Percentiles rank a stretch among this genome's conserved stretches.
phyloP scores from a whole-genome alignment of 2,329 filamentous ascomycete genomes.

The Neurospora sp. region DNA sequence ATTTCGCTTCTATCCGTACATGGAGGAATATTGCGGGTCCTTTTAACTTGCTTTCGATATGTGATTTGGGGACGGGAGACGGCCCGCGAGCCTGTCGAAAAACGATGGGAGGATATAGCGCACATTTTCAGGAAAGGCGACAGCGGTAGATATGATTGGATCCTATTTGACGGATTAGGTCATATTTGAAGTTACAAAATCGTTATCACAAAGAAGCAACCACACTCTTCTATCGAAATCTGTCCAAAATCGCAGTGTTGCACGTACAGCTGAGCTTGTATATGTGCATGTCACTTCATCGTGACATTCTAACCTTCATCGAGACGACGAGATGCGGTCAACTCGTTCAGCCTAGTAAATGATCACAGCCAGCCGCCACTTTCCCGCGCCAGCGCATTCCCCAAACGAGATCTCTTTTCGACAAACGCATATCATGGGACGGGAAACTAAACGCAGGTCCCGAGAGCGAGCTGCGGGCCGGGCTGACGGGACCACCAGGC shows the following conservation, averaged over 20 bases:
- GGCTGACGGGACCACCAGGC: background rate
- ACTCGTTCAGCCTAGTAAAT: background rate
- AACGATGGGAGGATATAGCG: background rate
- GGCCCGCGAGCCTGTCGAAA: background rate
- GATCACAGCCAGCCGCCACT: background rate
- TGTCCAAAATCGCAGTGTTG: background rate
- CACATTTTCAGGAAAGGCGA: background rate
- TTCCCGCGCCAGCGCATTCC: background rate
- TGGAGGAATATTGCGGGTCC: background rate
- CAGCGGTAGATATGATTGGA: background rate
- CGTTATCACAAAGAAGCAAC: background rate
- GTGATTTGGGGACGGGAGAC: background rate
- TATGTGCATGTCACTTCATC: background rate
- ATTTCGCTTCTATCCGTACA: background rate
- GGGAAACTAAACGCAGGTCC: too few relatives aligned
- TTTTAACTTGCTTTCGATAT: background rate
- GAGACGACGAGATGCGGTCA: background rate
- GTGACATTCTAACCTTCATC: background rate
- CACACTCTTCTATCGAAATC: background rate
- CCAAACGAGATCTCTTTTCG: background rate
- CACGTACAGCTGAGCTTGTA: too few relatives aligned
- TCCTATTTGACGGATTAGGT: background rate
- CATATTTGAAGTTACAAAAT: background rate
- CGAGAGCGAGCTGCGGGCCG: too few relatives aligned
- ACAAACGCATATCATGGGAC: background rate